These are phyloP conservation scores for Rubus parviflorus DNA, from an alignment of 306 rosid species.

Conservation along the genomic window DNA sequence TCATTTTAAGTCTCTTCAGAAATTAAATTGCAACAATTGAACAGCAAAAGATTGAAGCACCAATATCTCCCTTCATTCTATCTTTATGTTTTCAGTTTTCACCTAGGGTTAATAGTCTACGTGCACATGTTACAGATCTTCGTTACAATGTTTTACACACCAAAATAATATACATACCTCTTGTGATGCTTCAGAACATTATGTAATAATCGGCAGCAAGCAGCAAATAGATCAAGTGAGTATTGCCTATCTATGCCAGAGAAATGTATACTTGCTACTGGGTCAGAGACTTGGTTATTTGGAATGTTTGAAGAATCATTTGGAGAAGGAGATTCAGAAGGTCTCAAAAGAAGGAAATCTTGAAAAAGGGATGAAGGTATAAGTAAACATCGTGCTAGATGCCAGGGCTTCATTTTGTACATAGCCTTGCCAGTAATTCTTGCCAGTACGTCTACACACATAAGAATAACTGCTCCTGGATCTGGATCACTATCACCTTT, in stretches of 20 bases:
- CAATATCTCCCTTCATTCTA: not conserved
- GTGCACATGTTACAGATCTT: not conserved
- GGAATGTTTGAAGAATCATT: conserved; percentile 32
- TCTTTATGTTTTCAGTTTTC: conserved; percentile 1
- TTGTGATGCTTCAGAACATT: conserved; percentile 70
- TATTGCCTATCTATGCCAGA: conserved; percentile 51
- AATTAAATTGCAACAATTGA: not conserved
- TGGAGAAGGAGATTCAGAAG: conserved; percentile 42
- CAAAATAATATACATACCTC: conserved; percentile 40
- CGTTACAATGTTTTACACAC: not conserved
- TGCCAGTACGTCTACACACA: conserved; percentile 83
- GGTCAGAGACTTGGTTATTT: conserved; percentile 39
- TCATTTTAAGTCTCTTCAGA: not conserved
- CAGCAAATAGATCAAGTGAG: conserved; percentile 62
- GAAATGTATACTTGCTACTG: conserved; percentile 35
- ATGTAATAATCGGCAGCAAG: conserved; percentile 74
- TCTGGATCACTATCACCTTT: conserved; percentile 54
- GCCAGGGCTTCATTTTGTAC: conserved; percentile 65
- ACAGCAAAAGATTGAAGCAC: not conserved
- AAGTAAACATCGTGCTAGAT: conserved; percentile 67
- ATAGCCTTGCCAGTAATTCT: conserved; percentile 70
- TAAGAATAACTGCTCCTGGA: conserved; percentile 83
- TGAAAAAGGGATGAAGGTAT: conserved; percentile 79
- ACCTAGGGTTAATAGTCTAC: not conserved
- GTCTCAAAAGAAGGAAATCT: conserved; percentile 52